Conservation (phyloP, 805 yeast genomes). For the Candida orba region DNA sequence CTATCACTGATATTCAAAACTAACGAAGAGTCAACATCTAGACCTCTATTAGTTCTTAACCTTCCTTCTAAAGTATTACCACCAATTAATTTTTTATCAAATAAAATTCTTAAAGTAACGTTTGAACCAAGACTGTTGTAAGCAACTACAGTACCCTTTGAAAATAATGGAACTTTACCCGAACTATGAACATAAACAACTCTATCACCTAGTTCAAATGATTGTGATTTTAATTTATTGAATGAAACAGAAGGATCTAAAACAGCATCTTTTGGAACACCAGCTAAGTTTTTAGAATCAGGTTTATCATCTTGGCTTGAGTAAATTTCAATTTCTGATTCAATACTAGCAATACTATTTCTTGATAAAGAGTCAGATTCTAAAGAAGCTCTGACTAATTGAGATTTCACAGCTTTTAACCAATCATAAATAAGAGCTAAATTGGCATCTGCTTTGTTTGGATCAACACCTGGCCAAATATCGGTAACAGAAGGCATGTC, state of each 20-base stretch:
- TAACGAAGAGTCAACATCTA: slow-evolving; percentile 73
- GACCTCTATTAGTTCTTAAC: slow-evolving; percentile 71
- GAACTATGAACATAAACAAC: slow-evolving; percentile 76
- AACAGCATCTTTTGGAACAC: slow-evolving; percentile 81
- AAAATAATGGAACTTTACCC: slow-evolving; percentile 83
- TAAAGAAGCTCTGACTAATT: slow-evolving; percentile 57
- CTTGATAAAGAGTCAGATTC: slow-evolving; percentile 75
- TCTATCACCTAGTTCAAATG: slow-evolving; percentile 82
- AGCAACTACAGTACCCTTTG: slow-evolving; percentile 86
- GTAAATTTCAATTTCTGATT: slow-evolving; percentile 44
- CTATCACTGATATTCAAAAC: slow-evolving; percentile 69
- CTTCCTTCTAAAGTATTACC: slow-evolving; percentile 81
- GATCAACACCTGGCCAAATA: slow-evolving; percentile 29
- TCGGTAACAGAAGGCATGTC: slow-evolving; percentile 26
- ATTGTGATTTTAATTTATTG: slow-evolving; percentile 65
- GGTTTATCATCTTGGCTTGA: slow-evolving; percentile 37
- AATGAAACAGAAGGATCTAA: slow-evolving; percentile 68
- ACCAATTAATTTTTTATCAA: slow-evolving; percentile 76
- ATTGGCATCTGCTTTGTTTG: slow-evolving; percentile 22
- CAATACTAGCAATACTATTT: slow-evolving; percentile 60
- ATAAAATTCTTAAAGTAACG: slow-evolving; percentile 64
- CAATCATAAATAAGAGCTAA: slow-evolving; percentile 29
- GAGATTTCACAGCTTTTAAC: slow-evolving; percentile 44
- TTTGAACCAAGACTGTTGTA: slow-evolving; percentile 52
- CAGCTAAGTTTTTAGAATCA: slow-evolving; percentile 53